Percentiles rank a stretch among this genome's conserved stretches.
Evolutionary conservation across 306 rosid genomes (phyloP).

Genomic region (Vigna nakashimae): DNA sequence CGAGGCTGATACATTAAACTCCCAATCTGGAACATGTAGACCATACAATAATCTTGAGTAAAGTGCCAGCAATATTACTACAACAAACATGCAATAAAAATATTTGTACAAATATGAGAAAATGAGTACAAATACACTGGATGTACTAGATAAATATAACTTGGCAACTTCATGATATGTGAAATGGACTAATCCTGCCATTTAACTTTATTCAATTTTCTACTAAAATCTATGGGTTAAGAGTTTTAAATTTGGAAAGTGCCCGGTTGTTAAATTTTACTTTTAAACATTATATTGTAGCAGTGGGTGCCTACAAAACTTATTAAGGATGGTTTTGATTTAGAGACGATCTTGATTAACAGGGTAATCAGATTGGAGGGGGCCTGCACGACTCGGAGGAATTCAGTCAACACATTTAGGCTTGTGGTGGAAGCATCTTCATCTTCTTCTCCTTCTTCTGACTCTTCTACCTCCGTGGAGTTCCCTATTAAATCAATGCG

Average conservation of each 20-base stretch:
- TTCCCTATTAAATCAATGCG: conserved; percentile 24
- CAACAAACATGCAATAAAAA: conserved; percentile 62
- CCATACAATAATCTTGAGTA: conserved; percentile 73
- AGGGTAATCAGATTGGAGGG: neutral
- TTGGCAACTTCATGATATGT: neutral
- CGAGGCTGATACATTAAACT: conserved; percentile 55
- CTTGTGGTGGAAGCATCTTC: conserved; percentile 45
- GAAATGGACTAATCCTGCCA: conserved; percentile 29
- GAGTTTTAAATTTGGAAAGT: neutral
- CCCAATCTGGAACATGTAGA: conserved; percentile 92
- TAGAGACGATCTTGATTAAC: conserved; percentile 10
- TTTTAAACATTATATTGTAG: neutral
- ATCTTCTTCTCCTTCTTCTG: conserved; percentile 5
- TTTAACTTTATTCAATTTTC: conserved; percentile 9
- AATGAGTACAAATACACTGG: conserved; percentile 4
- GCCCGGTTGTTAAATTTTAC: neutral
- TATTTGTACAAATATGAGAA: neutral
- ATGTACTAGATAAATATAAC: neutral
- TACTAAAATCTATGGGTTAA: conserved; percentile 12
- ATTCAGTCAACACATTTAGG: conserved; percentile 53
- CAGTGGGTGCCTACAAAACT: conserved; percentile 14
- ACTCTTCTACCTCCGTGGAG: neutral
- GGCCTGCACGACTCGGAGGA: conserved; percentile 47
- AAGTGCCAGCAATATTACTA: conserved; percentile 61
- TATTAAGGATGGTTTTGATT: conserved; percentile 25